These are phyloP conservation scores for Sistotremastrum niveocremeum DNA, from an alignment of 768 basidiomycete genomes.

Conservation along the genomic window DNA sequence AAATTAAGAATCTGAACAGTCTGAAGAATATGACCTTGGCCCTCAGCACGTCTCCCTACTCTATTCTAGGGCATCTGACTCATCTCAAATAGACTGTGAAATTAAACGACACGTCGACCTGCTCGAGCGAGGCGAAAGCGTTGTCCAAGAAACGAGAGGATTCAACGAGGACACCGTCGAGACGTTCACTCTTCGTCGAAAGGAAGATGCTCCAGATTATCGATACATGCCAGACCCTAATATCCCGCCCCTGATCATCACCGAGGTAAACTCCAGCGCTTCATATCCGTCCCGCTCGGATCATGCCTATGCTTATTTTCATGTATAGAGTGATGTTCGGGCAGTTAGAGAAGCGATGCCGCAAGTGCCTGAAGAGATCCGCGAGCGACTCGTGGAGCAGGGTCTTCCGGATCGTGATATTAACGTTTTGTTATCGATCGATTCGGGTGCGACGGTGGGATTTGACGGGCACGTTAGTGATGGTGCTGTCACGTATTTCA, in stretches of 20 bases:
- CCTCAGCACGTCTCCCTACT: slow-evolving; percentile 42
- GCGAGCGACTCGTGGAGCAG: slow-evolving; percentile 39
- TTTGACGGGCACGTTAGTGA: slow-evolving; percentile 41
- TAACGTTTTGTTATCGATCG: slow-evolving; percentile 64
- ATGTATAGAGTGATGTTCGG: slow-evolving; percentile 31
- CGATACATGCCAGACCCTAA: slow-evolving; percentile 98
- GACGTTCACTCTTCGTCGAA: slow-evolving; percentile 73
- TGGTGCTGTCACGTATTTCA: slow-evolving; percentile 70
- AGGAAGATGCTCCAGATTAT: slow-evolving; percentile 94
- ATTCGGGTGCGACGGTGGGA: slow-evolving; percentile 45
- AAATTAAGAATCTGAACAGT: slow-evolving; percentile 95
- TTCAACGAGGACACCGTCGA: slow-evolving; percentile 72
- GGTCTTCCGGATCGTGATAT: slow-evolving; percentile 51
- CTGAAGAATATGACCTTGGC: slow-evolving; percentile 74
- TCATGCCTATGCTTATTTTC: slow-evolving; percentile 26
- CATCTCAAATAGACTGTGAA: slow-evolving; percentile 52
- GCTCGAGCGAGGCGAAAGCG: slow-evolving; percentile 25
- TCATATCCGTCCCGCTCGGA: not conserved
- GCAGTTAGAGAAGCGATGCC: slow-evolving; percentile 43
- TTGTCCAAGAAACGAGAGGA: slow-evolving; percentile 82
- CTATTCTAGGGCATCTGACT: not conserved
- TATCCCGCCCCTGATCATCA: slow-evolving; percentile 56
- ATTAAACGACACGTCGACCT: slow-evolving; percentile 62
- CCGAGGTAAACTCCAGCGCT: slow-evolving; percentile 24
- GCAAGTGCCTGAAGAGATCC: slow-evolving; percentile 57